Conservation (phyloP, 495 filamentous ascomycete genomes). For the Polyplosphaeria fusca region DNA sequence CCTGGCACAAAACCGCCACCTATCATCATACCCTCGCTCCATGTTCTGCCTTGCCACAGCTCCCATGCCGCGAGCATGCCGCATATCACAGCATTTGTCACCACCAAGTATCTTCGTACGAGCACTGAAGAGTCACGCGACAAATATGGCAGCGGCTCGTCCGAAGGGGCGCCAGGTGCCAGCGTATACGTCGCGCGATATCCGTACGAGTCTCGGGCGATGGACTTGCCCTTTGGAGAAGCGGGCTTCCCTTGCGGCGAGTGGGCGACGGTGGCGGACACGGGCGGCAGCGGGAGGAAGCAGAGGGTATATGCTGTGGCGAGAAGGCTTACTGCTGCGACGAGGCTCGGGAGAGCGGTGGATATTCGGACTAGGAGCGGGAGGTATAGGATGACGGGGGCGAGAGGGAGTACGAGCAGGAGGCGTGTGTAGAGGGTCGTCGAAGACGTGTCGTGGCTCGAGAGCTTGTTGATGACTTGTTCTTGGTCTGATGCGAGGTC, state of each 20-base stretch:
- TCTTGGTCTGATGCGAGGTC: conserved; percentile 25
- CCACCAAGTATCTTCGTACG: conserved; percentile 11
- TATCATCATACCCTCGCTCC: conserved; percentile 27
- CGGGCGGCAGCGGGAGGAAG: conserved; percentile 27
- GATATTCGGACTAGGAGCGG: neutral
- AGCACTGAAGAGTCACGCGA: conserved; percentile 2
- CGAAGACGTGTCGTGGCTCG: conserved; percentile 20
- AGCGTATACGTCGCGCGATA: neutral
- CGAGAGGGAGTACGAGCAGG: conserved; percentile 25
- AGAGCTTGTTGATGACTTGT: conserved; percentile 18
- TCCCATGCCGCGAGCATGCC: conserved; percentile 7
- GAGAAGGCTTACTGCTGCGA: conserved; percentile 15
- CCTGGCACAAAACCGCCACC: conserved; percentile 32
- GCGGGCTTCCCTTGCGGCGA: neutral
- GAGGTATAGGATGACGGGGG: conserved; percentile 22
- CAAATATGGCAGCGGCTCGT: conserved; percentile 9
- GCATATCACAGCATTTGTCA: conserved; percentile 4
- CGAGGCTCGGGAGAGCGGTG: neutral
- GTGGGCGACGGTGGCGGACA: neutral
- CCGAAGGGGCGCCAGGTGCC: neutral
- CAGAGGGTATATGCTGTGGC: conserved; percentile 29
- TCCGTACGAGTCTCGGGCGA: neutral
- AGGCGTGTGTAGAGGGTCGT: conserved; percentile 28
- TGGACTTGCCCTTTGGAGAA: conserved; percentile 15
- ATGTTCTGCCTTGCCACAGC: conserved; percentile 4